Percentiles rank a stretch among this genome's conserved stretches.
These are phyloP conservation scores for Colletotrichum echinochloae DNA, from an alignment of 2,329 filamentous ascomycete genomes.

Conservation along the genomic window DNA sequence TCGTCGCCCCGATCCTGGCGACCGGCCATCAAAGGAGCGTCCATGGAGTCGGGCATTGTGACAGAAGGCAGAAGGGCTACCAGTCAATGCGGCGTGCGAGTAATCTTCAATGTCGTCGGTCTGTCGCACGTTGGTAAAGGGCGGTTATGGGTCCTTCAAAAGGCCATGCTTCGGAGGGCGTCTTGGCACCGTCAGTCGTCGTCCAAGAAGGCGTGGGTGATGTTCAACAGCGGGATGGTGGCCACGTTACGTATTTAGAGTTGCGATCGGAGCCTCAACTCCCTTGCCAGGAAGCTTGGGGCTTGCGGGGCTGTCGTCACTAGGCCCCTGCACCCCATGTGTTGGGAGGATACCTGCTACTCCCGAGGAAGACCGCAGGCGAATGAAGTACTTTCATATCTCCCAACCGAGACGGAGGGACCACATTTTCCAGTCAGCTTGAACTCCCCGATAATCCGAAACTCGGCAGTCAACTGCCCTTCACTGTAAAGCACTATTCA, in stretches of 20 bases:
- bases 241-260: conserved; percentile 40
- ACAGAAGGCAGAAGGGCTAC: not conserved
- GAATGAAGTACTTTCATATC: conserved; percentile 23
- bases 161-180: conserved; percentile 29
- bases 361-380: not conserved
- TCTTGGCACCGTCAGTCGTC: conserved; percentile 36
- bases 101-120: not conserved
- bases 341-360: conserved; percentile 2
- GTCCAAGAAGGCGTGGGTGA: conserved; percentile 8
- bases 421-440: conserved; percentile 31
- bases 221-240: conserved; percentile 28
- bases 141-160: conserved; percentile 25
- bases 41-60: conserved; percentile 39
- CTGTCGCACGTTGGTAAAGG: conserved; percentile 15
- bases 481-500: conserved; percentile 32
- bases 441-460: conserved; percentile 35
- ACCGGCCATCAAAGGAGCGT: conserved; percentile 38
- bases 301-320: conserved; percentile 36
- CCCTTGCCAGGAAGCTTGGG: conserved; percentile 36
- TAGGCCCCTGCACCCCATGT: conserved; percentile 22
- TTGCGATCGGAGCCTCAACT: conserved; percentile 34
- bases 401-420: not conserved
- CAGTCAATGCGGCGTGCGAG: conserved; percentile 2
- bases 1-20: conserved; percentile 47
- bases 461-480: conserved; percentile 37